Evolutionary conservation across 306 rosid genomes (phyloP).

Genomic region (Quercus cerris): DNA sequence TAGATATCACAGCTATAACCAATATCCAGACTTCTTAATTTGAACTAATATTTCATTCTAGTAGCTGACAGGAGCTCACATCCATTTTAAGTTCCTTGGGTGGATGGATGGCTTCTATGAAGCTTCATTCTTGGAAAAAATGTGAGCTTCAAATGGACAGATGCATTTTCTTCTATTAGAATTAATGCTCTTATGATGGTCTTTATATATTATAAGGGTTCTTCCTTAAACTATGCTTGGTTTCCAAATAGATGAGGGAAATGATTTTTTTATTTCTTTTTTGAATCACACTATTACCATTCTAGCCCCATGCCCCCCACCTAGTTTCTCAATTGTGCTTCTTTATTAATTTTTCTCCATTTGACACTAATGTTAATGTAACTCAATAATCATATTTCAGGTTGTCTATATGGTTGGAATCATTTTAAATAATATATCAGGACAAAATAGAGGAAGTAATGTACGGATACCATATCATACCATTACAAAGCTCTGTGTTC

Average conservation of each 20-base stretch:
- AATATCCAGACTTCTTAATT: not conserved
- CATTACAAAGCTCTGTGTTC: constrained; percentile 72
- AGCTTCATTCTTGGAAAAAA: not conserved
- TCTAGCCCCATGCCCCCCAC: not conserved
- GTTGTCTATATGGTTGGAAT: not conserved
- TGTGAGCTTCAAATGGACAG: not conserved
- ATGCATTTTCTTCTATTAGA: not conserved
- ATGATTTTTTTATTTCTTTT: not conserved
- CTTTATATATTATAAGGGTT: not conserved
- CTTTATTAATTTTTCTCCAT: not conserved
- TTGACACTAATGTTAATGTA: no score
- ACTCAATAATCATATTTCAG: not conserved
- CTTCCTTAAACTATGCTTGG: not conserved
- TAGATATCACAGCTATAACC: not conserved
- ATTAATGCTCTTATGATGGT: not conserved
- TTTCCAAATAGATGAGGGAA: not conserved
- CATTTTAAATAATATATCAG: not conserved
- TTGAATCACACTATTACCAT: not conserved
- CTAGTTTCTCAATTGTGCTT: not conserved
- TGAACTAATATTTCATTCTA: not conserved
- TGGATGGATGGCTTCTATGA: not conserved
- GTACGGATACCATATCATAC: constrained; percentile 35
- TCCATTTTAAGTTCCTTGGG: not conserved
- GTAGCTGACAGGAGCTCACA: not conserved
- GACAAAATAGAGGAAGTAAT: not conserved